Conservation (phyloP, 1,139 yeast species). For the Geotrichum carabidarum region DNA sequence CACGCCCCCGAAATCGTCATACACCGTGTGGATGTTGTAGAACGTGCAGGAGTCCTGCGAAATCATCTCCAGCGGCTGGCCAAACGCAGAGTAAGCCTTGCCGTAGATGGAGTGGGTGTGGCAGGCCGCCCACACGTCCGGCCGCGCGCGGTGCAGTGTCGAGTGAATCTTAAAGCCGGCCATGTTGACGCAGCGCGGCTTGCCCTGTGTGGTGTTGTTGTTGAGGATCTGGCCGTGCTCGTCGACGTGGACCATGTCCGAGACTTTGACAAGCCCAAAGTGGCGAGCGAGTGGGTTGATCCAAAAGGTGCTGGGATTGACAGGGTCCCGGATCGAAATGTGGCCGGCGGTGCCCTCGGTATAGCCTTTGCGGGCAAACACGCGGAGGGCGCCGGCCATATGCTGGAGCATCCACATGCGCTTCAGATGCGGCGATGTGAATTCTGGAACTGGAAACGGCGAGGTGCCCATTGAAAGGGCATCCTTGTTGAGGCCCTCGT, state of each 20-base stretch:
- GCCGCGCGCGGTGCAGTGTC: constrained; percentile 71
- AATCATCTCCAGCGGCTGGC: constrained; percentile 67
- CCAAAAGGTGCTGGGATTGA: constrained; percentile 67
- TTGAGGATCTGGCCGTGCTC: constrained; percentile 57
- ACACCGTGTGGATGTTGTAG: constrained; percentile 62
- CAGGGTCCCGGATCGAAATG: constrained; percentile 75
- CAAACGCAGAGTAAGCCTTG: constrained; percentile 68
- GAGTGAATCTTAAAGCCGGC: constrained; percentile 82
- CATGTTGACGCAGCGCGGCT: constrained; percentile 46
- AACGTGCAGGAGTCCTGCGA: constrained; percentile 73
- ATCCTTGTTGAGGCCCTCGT: constrained; percentile 6
- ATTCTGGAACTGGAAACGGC: constrained; percentile 44
- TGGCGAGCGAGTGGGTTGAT: constrained; percentile 72
- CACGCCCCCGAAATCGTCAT: constrained; percentile 69
- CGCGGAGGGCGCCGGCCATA: constrained; percentile 76
- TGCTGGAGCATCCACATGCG: constrained; percentile 64
- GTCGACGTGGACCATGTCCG: constrained; percentile 73
- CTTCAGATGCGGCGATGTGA: constrained; percentile 47
- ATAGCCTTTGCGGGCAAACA: constrained; percentile 66
- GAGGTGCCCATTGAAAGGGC: constrained; percentile 8
- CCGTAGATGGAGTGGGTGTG: constrained; percentile 74
- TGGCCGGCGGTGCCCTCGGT: constrained; percentile 81
- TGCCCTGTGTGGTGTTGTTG: constrained; percentile 10
- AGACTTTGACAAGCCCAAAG: constrained; percentile 62
- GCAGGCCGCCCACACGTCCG: constrained; percentile 76